Evolutionary conservation across 192 early-diverging fungal genomes (phyloP).

Genomic region (Coemansia sp.): DNA sequence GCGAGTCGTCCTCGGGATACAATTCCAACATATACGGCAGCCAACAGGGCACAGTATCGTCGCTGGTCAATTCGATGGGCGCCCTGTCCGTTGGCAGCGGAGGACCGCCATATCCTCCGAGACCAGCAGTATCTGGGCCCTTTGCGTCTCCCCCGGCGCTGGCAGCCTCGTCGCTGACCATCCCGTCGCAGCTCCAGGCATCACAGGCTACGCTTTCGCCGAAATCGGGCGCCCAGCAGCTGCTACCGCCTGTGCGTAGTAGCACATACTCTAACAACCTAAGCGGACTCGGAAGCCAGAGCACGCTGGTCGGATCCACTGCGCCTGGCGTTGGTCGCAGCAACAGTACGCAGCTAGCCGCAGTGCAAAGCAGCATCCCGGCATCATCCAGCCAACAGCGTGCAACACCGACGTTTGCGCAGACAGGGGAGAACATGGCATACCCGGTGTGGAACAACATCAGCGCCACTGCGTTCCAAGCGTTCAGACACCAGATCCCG

Average conservation of each 20-base stretch:
- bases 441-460: conserved; percentile 35
- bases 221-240: not conserved
- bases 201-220: conserved; percentile 14
- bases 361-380: conserved; percentile 2
- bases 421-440: conserved; percentile 10
- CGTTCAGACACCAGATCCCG: conserved; percentile 38
- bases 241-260: not conserved
- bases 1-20: not conserved
- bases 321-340: not conserved
- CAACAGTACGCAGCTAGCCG: not conserved
- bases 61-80: conserved; percentile 40
- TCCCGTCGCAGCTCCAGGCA: conserved; percentile 8
- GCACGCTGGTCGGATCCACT: conserved; percentile 9
- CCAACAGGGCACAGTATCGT: conserved; percentile 11
- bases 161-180: conserved; percentile 12
- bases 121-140: conserved; percentile 1
- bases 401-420: conserved; percentile 12
- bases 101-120: not conserved
- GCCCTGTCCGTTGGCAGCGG: conserved; percentile 19
- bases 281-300: not conserved
- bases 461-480: conserved; percentile 26
- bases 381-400: not conserved
- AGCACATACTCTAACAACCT: not conserved
- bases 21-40: not conserved
- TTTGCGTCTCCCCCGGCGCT: not conserved